Conservation (phyloP, 78 protist species). For the Capsaspora owczarzaki region DNA sequence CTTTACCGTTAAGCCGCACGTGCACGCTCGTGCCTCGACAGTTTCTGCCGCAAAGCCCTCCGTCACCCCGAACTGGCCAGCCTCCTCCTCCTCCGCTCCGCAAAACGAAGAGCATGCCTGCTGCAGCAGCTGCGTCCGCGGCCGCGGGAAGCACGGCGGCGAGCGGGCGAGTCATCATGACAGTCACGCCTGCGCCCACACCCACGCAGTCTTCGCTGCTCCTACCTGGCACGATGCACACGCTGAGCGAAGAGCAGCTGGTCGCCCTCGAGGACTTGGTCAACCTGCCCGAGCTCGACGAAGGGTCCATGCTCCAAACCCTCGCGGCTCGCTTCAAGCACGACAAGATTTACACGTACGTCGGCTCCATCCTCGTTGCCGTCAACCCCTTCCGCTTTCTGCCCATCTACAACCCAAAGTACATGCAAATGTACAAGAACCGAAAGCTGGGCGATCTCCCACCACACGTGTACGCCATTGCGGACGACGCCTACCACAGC, state of each 20-base stretch:
- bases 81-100: too few species aligned
- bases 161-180: too few species aligned
- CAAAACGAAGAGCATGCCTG: too few species aligned
- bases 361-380: conserved; percentile 75
- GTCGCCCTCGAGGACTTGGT: not conserved
- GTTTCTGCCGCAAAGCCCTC: too few species aligned
- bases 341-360: conserved; percentile 43
- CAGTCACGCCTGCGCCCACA: too few species aligned
- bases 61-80: too few species aligned
- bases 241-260: not conserved
- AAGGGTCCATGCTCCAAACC: not conserved
- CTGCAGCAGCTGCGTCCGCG: too few species aligned
- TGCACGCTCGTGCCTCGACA: too few species aligned
- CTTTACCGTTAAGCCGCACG: too few species aligned
- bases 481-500: conserved; percentile 60
- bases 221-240: not conserved
- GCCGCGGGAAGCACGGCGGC: too few species aligned
- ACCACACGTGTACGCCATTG: conserved; percentile 79
- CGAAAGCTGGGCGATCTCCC: conserved; percentile 44
- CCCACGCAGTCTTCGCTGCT: too few species aligned
- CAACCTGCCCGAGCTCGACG: not conserved
- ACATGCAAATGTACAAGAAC: conserved; percentile 27
- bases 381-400: conserved; percentile 74
- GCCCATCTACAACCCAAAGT: conserved; percentile 22
- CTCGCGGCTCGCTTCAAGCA: not conserved